phyloP scores from a whole-genome alignment of 208 protist species.

The Vickermania spadyakhi region DNA sequence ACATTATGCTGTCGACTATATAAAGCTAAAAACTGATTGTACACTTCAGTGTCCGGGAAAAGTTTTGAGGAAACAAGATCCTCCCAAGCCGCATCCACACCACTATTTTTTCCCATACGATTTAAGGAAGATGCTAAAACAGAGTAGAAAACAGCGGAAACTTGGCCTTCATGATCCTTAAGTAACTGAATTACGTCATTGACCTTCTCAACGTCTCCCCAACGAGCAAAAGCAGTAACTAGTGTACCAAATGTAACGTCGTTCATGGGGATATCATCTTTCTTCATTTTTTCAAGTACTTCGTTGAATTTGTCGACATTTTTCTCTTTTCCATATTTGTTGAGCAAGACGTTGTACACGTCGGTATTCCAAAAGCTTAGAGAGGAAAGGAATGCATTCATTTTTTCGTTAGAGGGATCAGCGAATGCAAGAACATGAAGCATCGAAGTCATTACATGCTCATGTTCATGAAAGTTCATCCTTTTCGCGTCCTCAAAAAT shows the following conservation, averaged over 20 bases:
- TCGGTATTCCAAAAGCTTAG: slow-evolving; percentile 61
- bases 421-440: slow-evolving; percentile 42
- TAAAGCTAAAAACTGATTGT: slow-evolving; percentile 84
- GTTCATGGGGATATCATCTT: slow-evolving; percentile 69
- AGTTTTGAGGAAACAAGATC: slow-evolving; percentile 67
- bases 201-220: slow-evolving; percentile 59
- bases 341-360: slow-evolving; percentile 82
- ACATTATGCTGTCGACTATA: slow-evolving; percentile 82
- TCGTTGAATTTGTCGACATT: slow-evolving; percentile 51
- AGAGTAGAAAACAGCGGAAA: slow-evolving; percentile 66
- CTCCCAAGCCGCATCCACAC: slow-evolving; percentile 71
- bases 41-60: slow-evolving; percentile 79
- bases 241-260: slow-evolving; percentile 87
- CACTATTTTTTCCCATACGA: slow-evolving; percentile 37
- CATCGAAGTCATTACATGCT: slow-evolving; percentile 79
- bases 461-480: slow-evolving; percentile 54
- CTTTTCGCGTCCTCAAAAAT: slow-evolving; percentile 58
- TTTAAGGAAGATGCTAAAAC: slow-evolving; percentile 61
- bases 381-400: slow-evolving; percentile 39
- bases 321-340: slow-evolving; percentile 64
- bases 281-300: slow-evolving; percentile 67
- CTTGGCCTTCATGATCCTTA: slow-evolving; percentile 25
- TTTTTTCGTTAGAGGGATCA: slow-evolving; percentile 8
- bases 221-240: slow-evolving; percentile 48
- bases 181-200: slow-evolving; percentile 51